These are phyloP conservation scores for Populus euphratica DNA, from an alignment of 345 rosid genomes.

Conservation along the genomic window DNA sequence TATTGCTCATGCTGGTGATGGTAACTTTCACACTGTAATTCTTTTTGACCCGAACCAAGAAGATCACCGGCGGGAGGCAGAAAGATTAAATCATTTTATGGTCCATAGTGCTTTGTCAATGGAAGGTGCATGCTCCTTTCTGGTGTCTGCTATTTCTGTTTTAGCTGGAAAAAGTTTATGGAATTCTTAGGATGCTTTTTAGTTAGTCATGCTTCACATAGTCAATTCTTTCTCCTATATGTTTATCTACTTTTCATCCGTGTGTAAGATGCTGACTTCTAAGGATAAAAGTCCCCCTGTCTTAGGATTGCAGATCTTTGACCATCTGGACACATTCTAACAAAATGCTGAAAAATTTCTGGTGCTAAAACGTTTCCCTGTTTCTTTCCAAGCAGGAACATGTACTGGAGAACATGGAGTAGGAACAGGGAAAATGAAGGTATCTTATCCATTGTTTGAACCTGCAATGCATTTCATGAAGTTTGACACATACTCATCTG, in stretches of 20 bases:
- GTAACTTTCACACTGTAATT: constrained; percentile 76
- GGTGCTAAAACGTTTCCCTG: constrained; percentile 8
- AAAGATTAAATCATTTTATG: constrained; percentile 74
- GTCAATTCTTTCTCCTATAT: neutral
- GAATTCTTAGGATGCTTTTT: neutral
- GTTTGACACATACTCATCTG: neutral
- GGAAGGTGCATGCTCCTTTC: constrained; percentile 46
- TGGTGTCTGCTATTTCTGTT: neutral
- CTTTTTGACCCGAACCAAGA: constrained; percentile 71
- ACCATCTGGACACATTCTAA: neutral
- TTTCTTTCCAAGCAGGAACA: constrained; percentile 55
- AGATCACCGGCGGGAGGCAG: constrained; percentile 66
- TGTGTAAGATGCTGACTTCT: neutral
- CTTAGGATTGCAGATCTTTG: neutral
- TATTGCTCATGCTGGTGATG: constrained; percentile 95
- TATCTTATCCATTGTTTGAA: constrained; percentile 16
- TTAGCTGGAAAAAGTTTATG: neutral
- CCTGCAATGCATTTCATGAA: neutral
- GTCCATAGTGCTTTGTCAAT: constrained; percentile 72
- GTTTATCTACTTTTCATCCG: neutral
- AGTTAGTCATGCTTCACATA: neutral
- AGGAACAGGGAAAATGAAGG: constrained; percentile 96
- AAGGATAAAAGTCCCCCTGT: neutral
- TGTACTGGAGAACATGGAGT: constrained; percentile 96
- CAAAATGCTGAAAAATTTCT: neutral